Conservation (phyloP, 176 grass and related monocot species). For the Paspalum notatum region DNA sequence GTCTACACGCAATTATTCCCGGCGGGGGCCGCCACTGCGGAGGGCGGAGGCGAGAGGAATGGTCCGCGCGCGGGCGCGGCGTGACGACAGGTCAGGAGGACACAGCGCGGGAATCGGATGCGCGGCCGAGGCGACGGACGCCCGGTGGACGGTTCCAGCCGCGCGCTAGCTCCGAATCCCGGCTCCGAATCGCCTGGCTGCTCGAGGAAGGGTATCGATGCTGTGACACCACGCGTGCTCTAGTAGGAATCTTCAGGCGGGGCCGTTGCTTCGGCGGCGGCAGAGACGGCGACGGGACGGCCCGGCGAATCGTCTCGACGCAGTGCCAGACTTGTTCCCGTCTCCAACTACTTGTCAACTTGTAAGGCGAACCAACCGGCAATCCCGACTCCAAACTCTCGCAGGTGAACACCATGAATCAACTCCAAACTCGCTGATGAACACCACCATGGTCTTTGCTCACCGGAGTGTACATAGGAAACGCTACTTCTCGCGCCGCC, state of each 20-base stretch:
- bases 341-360: too few species aligned
- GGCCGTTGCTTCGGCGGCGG: not conserved
- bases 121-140: not conserved
- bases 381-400: too few species aligned
- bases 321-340: too few species aligned
- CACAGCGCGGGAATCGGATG: constrained; percentile 32
- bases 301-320: too few species aligned
- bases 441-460: not conserved
- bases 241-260: not conserved
- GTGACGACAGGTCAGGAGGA: not conserved
- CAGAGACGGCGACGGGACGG: too few species aligned
- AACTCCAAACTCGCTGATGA: not conserved
- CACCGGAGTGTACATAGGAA: too few species aligned
- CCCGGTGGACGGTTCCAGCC: not conserved
- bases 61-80: not conserved
- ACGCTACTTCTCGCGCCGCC: not conserved
- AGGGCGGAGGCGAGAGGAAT: not conserved
- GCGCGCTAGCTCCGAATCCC: constrained; percentile 25
- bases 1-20: constrained; percentile 8
- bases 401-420: too few species aligned
- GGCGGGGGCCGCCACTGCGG: not conserved
- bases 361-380: too few species aligned
- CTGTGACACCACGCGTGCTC: not conserved
- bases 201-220: not conserved
- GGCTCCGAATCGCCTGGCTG: not conserved